Percentiles rank a stretch among this genome's conserved stretches.
These are phyloP conservation scores for Miamiensis avidus DNA, from an alignment of 169 alveolate genomes.

Conservation along the genomic window DNA sequence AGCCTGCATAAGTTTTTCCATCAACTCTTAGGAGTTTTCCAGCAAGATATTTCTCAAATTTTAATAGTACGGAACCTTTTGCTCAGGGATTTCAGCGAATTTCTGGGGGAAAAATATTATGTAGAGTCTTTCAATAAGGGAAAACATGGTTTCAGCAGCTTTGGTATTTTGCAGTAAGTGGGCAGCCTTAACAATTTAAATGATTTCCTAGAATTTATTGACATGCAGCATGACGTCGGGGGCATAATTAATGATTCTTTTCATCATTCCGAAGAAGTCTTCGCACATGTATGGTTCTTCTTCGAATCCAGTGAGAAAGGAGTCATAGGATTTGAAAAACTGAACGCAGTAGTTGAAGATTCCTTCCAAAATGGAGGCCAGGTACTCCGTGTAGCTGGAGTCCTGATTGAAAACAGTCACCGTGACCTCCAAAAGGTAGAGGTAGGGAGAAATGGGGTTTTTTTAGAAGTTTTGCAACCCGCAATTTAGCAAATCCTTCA, in stretches of 20 bases:
- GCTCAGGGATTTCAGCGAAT: background rate
- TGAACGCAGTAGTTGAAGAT: background rate
- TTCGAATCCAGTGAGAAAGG: background rate
- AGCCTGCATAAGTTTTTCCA: background rate
- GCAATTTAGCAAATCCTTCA: background rate
- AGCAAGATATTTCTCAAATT: background rate
- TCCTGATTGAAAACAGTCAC: background rate
- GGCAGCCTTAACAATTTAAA: background rate
- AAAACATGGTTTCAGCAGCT: background rate
- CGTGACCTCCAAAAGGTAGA: background rate
- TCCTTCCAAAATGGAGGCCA: background rate
- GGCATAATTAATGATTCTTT: background rate
- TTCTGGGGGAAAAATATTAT: background rate
- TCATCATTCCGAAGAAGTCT: background rate
- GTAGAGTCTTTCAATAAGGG: background rate
- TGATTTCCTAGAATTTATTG: too few relatives aligned
- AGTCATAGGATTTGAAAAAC: background rate
- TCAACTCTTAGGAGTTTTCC: background rate
- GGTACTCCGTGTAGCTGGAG: background rate
- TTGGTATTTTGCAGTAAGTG: too few relatives aligned
- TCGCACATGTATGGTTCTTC: background rate
- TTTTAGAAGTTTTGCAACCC: background rate
- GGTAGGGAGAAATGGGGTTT: background rate
- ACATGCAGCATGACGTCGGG: background rate
- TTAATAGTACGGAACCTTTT: background rate